Conservation (phyloP, 2,329 filamentous ascomycete species). For the Camillea tinctor region DNA sequence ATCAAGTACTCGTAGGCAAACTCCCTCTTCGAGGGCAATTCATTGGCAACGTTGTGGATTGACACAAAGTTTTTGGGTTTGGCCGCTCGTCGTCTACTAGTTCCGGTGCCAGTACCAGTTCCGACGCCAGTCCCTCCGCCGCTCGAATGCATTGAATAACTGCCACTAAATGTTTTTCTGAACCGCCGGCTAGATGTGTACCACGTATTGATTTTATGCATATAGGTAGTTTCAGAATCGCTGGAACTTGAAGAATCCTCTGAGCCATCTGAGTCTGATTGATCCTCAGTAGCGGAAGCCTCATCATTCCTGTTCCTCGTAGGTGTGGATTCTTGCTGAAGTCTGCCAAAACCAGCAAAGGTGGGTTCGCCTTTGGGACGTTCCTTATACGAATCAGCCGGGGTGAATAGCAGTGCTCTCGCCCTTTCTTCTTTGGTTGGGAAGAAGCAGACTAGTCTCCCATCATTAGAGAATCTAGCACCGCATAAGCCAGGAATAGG, state of each 20-base stretch:
- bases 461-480: slow-evolving; percentile 60
- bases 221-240: slow-evolving; percentile 63
- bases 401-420: slow-evolving; percentile 47
- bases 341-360: slow-evolving; percentile 57
- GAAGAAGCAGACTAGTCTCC: slow-evolving; percentile 66
- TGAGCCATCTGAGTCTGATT: slow-evolving; percentile 50
- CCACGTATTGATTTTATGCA: slow-evolving; percentile 58
- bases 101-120: slow-evolving; percentile 55
- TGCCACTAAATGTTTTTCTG: slow-evolving; percentile 56
- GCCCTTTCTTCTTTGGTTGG: slow-evolving; percentile 65
- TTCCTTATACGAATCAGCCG: slow-evolving; percentile 46
- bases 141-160: slow-evolving; percentile 58
- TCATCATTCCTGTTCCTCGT: slow-evolving; percentile 51
- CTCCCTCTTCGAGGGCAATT: slow-evolving; percentile 75
- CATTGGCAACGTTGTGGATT: slow-evolving; percentile 66
- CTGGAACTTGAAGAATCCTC: slow-evolving; percentile 52
- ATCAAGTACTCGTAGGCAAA: slow-evolving; percentile 80
- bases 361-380: slow-evolving; percentile 53
- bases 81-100: slow-evolving; percentile 46
- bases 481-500: slow-evolving; percentile 59
- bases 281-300: slow-evolving; percentile 50
- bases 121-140: slow-evolving; percentile 59
- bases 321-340: slow-evolving; percentile 49
- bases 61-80: slow-evolving; percentile 68
- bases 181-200: slow-evolving; percentile 53